Conservation (phyloP, 1,284 basidiomycete genomes). For the Somion occarium region DNA sequence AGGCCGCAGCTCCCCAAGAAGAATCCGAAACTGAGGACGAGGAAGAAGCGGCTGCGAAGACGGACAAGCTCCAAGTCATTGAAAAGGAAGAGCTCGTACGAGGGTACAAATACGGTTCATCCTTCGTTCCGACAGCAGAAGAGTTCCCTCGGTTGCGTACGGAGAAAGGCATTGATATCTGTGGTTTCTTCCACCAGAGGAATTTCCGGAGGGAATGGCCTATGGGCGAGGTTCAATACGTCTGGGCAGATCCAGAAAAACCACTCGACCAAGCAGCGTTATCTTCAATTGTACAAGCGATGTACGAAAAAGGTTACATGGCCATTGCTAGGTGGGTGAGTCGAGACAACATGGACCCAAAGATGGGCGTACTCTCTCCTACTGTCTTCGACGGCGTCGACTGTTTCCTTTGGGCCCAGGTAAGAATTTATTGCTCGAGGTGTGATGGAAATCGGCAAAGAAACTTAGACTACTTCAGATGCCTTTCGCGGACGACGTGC, state of each 20-base stretch:
- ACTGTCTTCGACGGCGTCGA: slow-evolving; percentile 64
- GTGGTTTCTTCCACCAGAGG: slow-evolving; percentile 72
- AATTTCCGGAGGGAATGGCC: slow-evolving; percentile 75
- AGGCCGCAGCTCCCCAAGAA: slow-evolving; percentile 16
- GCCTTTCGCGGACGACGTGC: slow-evolving; percentile 93
- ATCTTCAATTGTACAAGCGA: slow-evolving; percentile 82
- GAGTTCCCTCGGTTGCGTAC: slow-evolving; percentile 58
- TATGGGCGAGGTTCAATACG: slow-evolving; percentile 85
- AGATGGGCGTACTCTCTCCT: slow-evolving; percentile 77
- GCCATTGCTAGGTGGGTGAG: slow-evolving; percentile 83
- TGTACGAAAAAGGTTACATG: slow-evolving; percentile 43
- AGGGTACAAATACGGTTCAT: slow-evolving; percentile 92
- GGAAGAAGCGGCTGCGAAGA: slow-evolving; percentile 21
- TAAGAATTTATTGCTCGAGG: slow-evolving; percentile 26
- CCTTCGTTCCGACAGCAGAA: slow-evolving; percentile 82
- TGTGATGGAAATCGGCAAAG: neutral
- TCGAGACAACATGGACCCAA: slow-evolving; percentile 72
- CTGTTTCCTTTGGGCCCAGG: slow-evolving; percentile 80
- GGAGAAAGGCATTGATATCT: slow-evolving; percentile 80
- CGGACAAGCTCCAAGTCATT: slow-evolving; percentile 38
- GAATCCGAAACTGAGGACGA: slow-evolving; percentile 19
- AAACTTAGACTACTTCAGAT: slow-evolving; percentile 43
- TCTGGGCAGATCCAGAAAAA: slow-evolving; percentile 74
- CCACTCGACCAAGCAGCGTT: slow-evolving; percentile 78
- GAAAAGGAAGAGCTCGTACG: slow-evolving; percentile 73